phyloP scores from a whole-genome alignment of 2,329 filamentous ascomycete genomes.

The Fusarium miscanthi region DNA sequence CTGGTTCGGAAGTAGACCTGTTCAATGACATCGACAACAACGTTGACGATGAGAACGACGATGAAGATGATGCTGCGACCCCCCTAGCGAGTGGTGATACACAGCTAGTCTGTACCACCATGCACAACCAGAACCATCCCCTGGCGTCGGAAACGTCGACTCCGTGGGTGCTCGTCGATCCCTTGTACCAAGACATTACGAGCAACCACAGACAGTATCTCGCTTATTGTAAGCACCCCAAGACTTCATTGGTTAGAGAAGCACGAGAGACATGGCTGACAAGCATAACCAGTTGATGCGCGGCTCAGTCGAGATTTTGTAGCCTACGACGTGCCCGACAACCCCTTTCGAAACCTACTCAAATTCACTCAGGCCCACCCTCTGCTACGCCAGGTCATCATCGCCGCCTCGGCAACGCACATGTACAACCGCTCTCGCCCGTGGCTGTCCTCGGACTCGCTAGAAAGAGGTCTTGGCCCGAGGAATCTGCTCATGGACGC shows the following conservation, averaged over 20 bases:
- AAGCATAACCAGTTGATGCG: conserved; percentile 53
- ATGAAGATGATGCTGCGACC: conserved; percentile 26
- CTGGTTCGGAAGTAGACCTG: conserved; percentile 19
- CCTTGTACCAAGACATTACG: conserved; percentile 65
- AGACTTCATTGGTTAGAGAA: conserved; percentile 7
- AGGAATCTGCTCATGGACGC: conserved; percentile 55
- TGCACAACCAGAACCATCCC: conserved; percentile 34
- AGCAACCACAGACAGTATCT: conserved; percentile 56
- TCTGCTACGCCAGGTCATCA: conserved; percentile 59
- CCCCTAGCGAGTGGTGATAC: conserved; percentile 33
- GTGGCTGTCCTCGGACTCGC: conserved; percentile 44
- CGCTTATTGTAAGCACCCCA: conserved; percentile 53
- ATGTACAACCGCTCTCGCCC: conserved; percentile 56
- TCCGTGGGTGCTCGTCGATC: conserved; percentile 57
- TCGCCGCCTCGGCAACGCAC: conserved; percentile 62
- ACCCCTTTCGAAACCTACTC: conserved; percentile 60
- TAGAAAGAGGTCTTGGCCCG: conserved; percentile 42
- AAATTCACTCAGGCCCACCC: conserved; percentile 55
- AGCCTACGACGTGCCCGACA: conserved; percentile 57
- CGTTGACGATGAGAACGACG: conserved; percentile 4
- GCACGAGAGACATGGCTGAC: conserved; percentile 36
- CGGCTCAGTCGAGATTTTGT: conserved; percentile 65
- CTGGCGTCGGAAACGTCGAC: conserved; percentile 38
- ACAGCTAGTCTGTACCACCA: conserved; percentile 46
- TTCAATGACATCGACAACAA: conserved; percentile 13